A percentile compares a stretch with the other conserved stretches of the same genome.
These are phyloP conservation scores for Clavispora carvajalis DNA, from an alignment of 805 yeast genomes.

Conservation along the genomic window DNA sequence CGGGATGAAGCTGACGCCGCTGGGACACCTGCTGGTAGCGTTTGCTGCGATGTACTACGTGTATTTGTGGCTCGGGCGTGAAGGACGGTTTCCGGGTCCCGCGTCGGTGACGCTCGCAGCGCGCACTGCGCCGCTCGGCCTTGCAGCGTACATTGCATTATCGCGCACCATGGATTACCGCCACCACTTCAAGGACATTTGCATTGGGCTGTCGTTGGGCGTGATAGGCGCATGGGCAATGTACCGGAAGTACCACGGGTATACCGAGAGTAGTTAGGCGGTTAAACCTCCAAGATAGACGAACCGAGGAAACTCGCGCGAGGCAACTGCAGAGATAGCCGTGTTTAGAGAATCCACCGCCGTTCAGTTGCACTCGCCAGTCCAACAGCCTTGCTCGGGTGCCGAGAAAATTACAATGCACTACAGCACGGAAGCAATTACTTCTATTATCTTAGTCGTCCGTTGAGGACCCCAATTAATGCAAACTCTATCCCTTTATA, in stretches of 20 bases:
- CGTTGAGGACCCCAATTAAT: constrained; percentile 46
- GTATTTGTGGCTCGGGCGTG: constrained; percentile 24
- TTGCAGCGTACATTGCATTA: constrained; percentile 28
- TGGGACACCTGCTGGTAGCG: constrained; percentile 35
- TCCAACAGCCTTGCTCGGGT: too few relatives aligned
- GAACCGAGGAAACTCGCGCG: too few relatives aligned
- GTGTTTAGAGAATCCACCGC: too few relatives aligned
- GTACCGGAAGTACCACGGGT: constrained; percentile 6
- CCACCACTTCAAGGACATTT: constrained; percentile 30
- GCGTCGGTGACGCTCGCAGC: background rate
- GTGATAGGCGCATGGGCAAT: constrained; percentile 11
- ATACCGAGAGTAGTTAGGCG: too few relatives aligned
- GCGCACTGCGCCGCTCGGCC: constrained; percentile 8
- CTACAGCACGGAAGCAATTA: constrained; percentile 2
- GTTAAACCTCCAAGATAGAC: too few relatives aligned
- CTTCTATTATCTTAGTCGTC: constrained; percentile 27
- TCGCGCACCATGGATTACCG: constrained; percentile 32
- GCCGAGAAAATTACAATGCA: too few relatives aligned
- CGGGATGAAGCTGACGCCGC: constrained; percentile 39
- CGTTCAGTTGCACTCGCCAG: too few relatives aligned
- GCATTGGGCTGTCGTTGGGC: constrained; percentile 26
- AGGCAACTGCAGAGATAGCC: too few relatives aligned
- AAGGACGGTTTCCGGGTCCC: background rate
- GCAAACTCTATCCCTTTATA: constrained; percentile 36
- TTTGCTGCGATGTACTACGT: constrained; percentile 31